A percentile compares a stretch with the other conserved stretches of the same genome.
Conservation (phyloP, 768 basidiomycete genomes). For the Porpolomopsis calyptriformis region DNA sequence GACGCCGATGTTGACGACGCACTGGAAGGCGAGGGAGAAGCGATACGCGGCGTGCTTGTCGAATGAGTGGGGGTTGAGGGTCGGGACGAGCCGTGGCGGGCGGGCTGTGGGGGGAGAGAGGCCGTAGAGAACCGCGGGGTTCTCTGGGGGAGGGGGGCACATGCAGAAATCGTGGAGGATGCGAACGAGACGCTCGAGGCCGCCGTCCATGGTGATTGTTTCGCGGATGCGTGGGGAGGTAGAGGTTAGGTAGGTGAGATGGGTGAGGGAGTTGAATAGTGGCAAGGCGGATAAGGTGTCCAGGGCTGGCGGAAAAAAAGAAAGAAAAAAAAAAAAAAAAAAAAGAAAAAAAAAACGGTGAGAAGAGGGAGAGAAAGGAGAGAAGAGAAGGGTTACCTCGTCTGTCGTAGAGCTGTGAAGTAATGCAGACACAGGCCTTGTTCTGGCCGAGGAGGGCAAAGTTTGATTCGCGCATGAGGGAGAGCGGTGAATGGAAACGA, state of each 20-base stretch:
- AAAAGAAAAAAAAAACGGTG: slow-evolving; percentile 10
- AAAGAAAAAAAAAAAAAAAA: slow-evolving; percentile 2
- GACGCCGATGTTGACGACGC: slow-evolving; percentile 94
- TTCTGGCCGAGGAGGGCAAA: slow-evolving; percentile 92
- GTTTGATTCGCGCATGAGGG: slow-evolving; percentile 86
- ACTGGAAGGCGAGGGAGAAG: slow-evolving; percentile 91
- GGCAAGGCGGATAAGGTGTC: slow-evolving; percentile 51
- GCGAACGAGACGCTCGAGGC: slow-evolving; percentile 87
- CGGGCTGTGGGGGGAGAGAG: slow-evolving; percentile 56
- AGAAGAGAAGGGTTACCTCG: slow-evolving; percentile 49
- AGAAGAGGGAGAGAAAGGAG: slow-evolving; percentile 3
- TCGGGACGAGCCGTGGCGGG: slow-evolving; percentile 44
- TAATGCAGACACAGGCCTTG: slow-evolving; percentile 89
- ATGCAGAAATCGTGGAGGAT: slow-evolving; percentile 86
- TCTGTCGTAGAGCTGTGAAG: slow-evolving; percentile 88
- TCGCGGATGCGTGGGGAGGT: slow-evolving; percentile 97
- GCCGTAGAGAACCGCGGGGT: slow-evolving; percentile 66
- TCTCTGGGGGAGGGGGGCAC: slow-evolving; percentile 72
- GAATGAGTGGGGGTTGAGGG: slow-evolving; percentile 55
- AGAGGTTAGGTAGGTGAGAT: slow-evolving; percentile 92
- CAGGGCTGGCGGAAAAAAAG: slow-evolving; percentile 26
- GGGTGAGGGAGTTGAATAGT: slow-evolving; percentile 88
- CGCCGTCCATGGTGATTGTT: slow-evolving; percentile 96
- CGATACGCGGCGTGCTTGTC: slow-evolving; percentile 82
- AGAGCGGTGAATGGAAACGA: not conserved